phyloP scores from a whole-genome alignment of 73 alveolate species.

The Paramecium bursaria region DNA sequence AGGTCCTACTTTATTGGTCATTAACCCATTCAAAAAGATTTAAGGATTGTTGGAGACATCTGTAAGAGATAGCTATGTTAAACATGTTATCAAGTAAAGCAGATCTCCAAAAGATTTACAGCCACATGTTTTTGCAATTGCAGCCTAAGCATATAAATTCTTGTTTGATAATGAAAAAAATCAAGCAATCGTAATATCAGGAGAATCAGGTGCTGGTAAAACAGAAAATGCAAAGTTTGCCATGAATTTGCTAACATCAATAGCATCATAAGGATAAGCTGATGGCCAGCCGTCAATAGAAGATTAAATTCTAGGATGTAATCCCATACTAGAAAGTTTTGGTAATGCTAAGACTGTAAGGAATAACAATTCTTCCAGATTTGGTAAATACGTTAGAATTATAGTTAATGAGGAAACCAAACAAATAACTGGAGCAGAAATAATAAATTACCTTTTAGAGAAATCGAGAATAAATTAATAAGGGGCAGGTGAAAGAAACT shows the following conservation, averaged over 20 bases:
- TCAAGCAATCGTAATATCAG: conserved; percentile 94
- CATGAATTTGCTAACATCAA: conserved; percentile 84
- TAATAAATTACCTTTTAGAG: conserved; percentile 61
- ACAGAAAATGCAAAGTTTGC: conserved; percentile 96
- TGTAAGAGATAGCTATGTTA: conserved; percentile 10
- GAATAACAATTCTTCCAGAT: conserved; percentile 94
- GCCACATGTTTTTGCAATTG: conserved; percentile 68
- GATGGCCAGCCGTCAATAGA: conserved; percentile 77
- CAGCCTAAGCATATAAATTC: conserved; percentile 62
- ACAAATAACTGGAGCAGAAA: conserved; percentile 63
- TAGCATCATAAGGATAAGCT: conserved; percentile 41
- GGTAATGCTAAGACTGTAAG: conserved; percentile 98
- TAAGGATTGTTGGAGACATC: conserved; percentile 16
- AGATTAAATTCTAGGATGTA: conserved; percentile 94
- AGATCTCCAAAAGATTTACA: conserved; percentile 33
- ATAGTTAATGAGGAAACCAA: conserved; percentile 33
- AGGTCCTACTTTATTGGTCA: conserved; percentile 69
- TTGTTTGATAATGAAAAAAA: conserved; percentile 70
- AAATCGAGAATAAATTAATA: conserved; percentile 60
- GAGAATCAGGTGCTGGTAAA: conserved; percentile 99
- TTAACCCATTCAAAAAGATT: conserved; percentile 64
- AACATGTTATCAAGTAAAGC: conserved; percentile 42
- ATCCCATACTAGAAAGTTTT: conserved; percentile 99
- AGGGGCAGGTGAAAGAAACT: conserved; percentile 66
- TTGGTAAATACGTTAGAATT: conserved; percentile 98